Evolutionary conservation across 208 protist species (phyloP), one percentile per base, ranked within the genome.

Genomic region (Acanthamoeba lenticulata): DNA sequence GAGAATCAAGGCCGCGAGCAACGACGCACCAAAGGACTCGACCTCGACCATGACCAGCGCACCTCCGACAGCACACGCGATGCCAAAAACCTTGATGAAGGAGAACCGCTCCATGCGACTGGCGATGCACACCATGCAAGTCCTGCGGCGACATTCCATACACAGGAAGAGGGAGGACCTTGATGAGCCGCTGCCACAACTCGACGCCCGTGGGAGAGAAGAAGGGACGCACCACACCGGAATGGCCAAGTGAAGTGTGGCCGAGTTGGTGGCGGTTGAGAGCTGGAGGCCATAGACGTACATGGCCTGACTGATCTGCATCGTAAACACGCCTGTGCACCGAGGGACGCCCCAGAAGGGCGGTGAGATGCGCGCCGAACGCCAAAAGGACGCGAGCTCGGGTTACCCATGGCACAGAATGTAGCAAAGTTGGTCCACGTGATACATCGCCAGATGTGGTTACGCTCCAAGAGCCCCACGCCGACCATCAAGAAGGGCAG

Each of bases 11-110:
- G 5, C 45, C 9, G 15, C 45, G 45, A 52, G 45, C 45, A 69
- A 27, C 60, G 27, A 69, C 6, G 60, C 6, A 74, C 65, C 65
- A 29, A 74, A 74, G 2, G 65, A 74, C 36, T 74, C 65, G 11
- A 74, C 65, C 36, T 74, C 65, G 65, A 74, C 34, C 65, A 74
- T 74, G 32, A 74, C 65, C 34, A 74, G n/a, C 17, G 65, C 65
- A 7, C 65, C 65, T 21, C 65, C 65, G 9, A 74, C 34, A 11
- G 65, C 65, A 17, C 65, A 74, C 7, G 17, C 65, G 34, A 74
- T 74, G n/a, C 65, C 65, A 11, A 74, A 27, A 9, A 74, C 34
- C 65, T 74, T 74, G 65, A 40, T 74, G 65, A 74, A 32, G 7
- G 65, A 74, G 65, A 74, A 74, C 34, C 6, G n/a, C 34, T 74